phyloP scores from a whole-genome alignment of 768 basidiomycete species.

The Pisolithus albus region DNA sequence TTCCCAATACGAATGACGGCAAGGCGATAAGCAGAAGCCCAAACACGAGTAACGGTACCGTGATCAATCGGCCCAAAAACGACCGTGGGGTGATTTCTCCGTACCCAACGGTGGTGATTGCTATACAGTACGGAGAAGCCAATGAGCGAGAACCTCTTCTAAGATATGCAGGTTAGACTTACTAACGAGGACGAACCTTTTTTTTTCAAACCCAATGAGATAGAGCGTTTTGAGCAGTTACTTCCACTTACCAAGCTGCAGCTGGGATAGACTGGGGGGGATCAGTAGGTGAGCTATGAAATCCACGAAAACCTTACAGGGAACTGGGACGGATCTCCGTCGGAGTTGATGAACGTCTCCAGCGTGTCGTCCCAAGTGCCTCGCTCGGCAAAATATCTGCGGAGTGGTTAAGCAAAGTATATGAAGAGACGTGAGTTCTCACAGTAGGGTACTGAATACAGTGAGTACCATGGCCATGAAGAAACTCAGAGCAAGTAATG shows the following conservation, averaged over 20 bases:
- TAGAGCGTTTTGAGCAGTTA: slow-evolving; percentile 1
- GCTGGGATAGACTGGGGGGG: slow-evolving; percentile 55
- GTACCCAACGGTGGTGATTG: slow-evolving; percentile 87
- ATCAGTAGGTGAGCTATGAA: background rate
- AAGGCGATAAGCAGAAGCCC: slow-evolving; percentile 85
- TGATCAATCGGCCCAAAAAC: slow-evolving; percentile 79
- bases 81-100: slow-evolving; percentile 89
- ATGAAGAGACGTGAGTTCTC: slow-evolving; percentile 18
- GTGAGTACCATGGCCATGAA: slow-evolving; percentile 85
- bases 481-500: slow-evolving; percentile 78
- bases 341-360: slow-evolving; percentile 74
- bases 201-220: background rate
- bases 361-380: slow-evolving; percentile 83
- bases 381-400: slow-evolving; percentile 82
- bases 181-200: slow-evolving; percentile 74
- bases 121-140: slow-evolving; percentile 28
- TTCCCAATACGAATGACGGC: slow-evolving; percentile 85
- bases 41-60: slow-evolving; percentile 80
- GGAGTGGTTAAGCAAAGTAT: background rate
- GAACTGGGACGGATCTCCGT: slow-evolving; percentile 79
- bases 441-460: slow-evolving; percentile 83
- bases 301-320: slow-evolving; percentile 38
- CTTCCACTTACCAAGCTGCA: slow-evolving; percentile 62
- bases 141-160: background rate
- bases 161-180: slow-evolving; percentile 26